Conservation (phyloP, 2,329 filamentous ascomycete species). For the Aspergillus aculeatus region DNA sequence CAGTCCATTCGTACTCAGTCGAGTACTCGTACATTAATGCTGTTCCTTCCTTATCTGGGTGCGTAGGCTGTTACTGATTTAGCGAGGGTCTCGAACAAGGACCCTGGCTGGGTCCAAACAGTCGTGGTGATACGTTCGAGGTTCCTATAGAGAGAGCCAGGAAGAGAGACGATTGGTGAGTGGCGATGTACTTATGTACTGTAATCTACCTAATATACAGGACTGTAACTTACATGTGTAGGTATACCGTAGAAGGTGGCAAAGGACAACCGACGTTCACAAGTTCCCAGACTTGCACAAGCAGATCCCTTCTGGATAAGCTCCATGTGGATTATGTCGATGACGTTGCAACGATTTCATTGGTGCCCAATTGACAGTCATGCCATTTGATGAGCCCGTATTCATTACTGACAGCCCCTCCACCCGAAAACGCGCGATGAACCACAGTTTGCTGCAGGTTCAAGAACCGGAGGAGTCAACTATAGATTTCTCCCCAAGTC, state of each 20-base stretch:
- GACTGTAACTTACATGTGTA: neutral
- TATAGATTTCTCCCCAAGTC: neutral
- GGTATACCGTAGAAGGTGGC: neutral
- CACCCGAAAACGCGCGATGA: neutral
- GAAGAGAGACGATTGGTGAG: too few species aligned
- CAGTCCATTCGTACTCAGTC: too few species aligned
- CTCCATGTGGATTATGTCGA: neutral
- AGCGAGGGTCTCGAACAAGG: too few species aligned
- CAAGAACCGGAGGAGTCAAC: neutral
- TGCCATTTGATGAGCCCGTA: neutral
- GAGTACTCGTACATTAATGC: too few species aligned
- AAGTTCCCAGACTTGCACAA: neutral
- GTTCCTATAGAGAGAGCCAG: too few species aligned
- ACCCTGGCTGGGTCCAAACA: too few species aligned
- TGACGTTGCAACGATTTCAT: neutral
- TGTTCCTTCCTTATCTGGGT: neutral
- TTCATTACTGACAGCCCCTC: neutral
- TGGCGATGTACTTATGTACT: too few species aligned
- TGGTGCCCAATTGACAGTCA: neutral
- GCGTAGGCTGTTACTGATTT: neutral
- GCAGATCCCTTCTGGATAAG: neutral
- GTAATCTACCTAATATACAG: neutral
- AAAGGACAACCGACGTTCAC: neutral
- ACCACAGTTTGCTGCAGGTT: conserved; percentile 7
- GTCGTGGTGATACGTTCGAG: too few species aligned